Percentiles rank a stretch among this genome's conserved stretches.
Evolutionary conservation across 2,329 filamentous ascomycete species (phyloP).

Genomic region (Basipetospora chlamydospora): DNA sequence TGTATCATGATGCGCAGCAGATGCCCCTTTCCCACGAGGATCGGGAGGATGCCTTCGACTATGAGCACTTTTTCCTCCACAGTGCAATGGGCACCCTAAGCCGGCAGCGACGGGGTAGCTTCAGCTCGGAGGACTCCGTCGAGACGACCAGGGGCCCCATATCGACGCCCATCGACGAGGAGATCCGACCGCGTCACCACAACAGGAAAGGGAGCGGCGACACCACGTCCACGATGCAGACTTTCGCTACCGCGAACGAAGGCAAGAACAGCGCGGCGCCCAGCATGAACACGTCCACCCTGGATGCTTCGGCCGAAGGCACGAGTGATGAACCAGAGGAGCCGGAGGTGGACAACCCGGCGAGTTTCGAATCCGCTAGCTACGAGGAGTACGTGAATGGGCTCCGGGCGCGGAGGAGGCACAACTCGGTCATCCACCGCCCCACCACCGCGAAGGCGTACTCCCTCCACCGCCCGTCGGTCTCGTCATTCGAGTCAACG

Average conservation of each 20-base stretch:
- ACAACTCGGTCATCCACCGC: constrained; percentile 25
- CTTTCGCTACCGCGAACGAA: constrained; percentile 43
- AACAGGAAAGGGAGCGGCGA: constrained; percentile 30
- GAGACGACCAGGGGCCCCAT: constrained; percentile 43
- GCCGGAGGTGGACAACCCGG: not conserved
- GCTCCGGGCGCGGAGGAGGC: constrained; percentile 6
- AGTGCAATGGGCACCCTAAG: constrained; percentile 74
- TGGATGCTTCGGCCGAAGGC: not conserved
- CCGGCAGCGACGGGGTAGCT: constrained; percentile 35
- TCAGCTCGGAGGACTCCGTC: constrained; percentile 43
- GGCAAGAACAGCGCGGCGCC: constrained; percentile 23
- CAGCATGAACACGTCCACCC: constrained; percentile 3
- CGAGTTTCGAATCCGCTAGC: constrained; percentile 5
- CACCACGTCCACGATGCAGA: constrained; percentile 35
- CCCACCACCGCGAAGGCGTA: constrained; percentile 21
- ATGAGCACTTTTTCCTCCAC: constrained; percentile 89
- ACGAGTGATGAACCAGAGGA: not conserved
- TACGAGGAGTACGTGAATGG: constrained; percentile 13
- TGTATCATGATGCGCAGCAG: constrained; percentile 47
- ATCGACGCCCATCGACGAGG: constrained; percentile 9
- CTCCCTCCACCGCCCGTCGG: constrained; percentile 36
- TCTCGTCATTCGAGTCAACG: constrained; percentile 41
- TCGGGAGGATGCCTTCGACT: constrained; percentile 88
- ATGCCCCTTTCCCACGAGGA: constrained; percentile 71
- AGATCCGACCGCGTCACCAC: constrained; percentile 12